Conservation (phyloP, 2,329 filamentous ascomycete genomes). For the Colletotrichum tamarilloi region DNA sequence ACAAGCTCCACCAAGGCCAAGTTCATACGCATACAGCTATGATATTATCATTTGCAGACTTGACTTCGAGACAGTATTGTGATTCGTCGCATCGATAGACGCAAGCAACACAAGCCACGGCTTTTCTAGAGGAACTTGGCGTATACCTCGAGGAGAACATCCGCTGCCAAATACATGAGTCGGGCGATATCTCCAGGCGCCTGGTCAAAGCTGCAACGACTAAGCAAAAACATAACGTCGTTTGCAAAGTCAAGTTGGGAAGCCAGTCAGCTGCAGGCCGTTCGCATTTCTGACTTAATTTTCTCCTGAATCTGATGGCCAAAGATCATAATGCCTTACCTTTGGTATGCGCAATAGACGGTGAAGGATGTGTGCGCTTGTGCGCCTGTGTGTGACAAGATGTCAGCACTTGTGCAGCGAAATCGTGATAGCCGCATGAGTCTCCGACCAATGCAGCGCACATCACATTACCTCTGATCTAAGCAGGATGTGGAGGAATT, state of each 20-base stretch:
- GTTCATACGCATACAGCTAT: background rate
- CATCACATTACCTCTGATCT: slow-evolving; percentile 20
- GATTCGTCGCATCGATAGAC: background rate
- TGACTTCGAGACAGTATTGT: slow-evolving; percentile 18
- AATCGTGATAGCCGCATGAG: slow-evolving; percentile 32
- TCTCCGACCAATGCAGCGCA: slow-evolving; percentile 21
- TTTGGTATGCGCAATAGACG: slow-evolving; percentile 16
- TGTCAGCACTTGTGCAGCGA: slow-evolving; percentile 35
- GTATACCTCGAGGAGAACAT: background rate
- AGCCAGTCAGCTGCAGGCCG: background rate
- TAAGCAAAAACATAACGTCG: background rate
- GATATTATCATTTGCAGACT: slow-evolving; percentile 10
- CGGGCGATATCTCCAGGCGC: background rate
- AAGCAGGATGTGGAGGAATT: background rate
- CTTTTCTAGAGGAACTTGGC: background rate
- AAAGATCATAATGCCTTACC: slow-evolving; percentile 1
- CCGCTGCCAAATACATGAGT: background rate
- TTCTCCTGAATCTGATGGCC: background rate
- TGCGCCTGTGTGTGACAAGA: slow-evolving; percentile 26
- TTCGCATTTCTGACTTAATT: background rate
- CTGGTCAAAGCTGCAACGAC: background rate
- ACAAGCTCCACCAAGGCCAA: slow-evolving; percentile 23
- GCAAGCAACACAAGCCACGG: slow-evolving; percentile 13
- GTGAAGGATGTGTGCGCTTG: slow-evolving; percentile 27
- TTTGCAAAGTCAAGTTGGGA: background rate